Evolutionary conservation across 495 filamentous ascomycete genomes (phyloP).

Genomic region (Poronia punctata): DNA sequence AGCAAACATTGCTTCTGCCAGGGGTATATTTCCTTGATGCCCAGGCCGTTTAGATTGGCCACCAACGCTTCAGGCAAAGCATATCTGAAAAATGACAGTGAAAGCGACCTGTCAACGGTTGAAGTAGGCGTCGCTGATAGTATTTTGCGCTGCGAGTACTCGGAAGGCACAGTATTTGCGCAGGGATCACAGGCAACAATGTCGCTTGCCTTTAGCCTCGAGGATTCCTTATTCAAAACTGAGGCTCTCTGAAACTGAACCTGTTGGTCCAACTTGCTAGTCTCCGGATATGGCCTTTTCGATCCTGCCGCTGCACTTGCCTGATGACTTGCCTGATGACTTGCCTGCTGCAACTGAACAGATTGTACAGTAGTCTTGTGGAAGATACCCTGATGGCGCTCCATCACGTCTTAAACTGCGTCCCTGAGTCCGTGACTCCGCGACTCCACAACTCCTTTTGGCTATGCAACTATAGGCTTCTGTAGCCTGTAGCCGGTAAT

Average conservation of each 20-base stretch:
- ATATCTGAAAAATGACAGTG: constrained; percentile 57
- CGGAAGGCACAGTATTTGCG: constrained; percentile 15
- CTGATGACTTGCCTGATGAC: constrained; percentile 13
- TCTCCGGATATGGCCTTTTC: constrained; percentile 15
- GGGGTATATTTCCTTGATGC: constrained; percentile 65
- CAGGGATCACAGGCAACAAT: constrained; percentile 19
- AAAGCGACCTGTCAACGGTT: constrained; percentile 53
- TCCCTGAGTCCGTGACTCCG: too few relatives aligned
- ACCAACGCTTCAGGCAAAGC: constrained; percentile 55
- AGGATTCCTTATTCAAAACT: constrained; percentile 11
- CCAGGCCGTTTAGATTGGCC: constrained; percentile 55
- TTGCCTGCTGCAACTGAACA: constrained; percentile 13
- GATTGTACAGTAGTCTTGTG: constrained; percentile 24
- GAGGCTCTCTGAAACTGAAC: constrained; percentile 18
- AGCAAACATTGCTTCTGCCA: constrained; percentile 80
- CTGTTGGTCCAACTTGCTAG: not conserved
- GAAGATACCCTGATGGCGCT: constrained; percentile 15
- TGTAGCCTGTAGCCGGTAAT: too few relatives aligned
- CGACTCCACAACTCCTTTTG: not conserved
- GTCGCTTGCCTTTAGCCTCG: constrained; percentile 29
- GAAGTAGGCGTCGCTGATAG: constrained; percentile 43
- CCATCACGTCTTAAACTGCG: constrained; percentile 19
- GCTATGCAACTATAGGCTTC: too few relatives aligned
- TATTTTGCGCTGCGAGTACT: constrained; percentile 42
- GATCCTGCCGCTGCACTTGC: constrained; percentile 15